Conservation (phyloP, 208 protist species). For the Vickermania spadyakhi region DNA sequence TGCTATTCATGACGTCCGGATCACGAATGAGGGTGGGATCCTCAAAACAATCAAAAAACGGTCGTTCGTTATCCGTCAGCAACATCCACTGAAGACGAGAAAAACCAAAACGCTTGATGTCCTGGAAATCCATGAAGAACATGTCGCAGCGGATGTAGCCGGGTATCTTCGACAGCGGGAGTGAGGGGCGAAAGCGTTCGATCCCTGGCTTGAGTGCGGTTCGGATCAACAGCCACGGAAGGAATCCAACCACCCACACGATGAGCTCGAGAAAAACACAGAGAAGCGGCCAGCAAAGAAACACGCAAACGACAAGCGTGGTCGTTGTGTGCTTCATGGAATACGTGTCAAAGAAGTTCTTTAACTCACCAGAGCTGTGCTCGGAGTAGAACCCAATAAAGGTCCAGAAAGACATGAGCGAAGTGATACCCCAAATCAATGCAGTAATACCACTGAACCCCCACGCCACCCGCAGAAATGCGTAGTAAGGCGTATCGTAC, state of each 20-base stretch:
- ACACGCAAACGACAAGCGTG: constrained; percentile 53
- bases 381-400: constrained; percentile 41
- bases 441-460: constrained; percentile 52
- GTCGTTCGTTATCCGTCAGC: constrained; percentile 38
- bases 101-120: constrained; percentile 63
- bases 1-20: constrained; percentile 52
- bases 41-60: constrained; percentile 27
- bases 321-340: constrained; percentile 27
- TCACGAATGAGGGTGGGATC: constrained; percentile 54
- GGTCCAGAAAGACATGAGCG: constrained; percentile 52
- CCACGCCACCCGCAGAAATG: constrained; percentile 77
- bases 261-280: constrained; percentile 50
- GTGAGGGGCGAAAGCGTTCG: constrained; percentile 43
- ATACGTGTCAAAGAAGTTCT: constrained; percentile 49
- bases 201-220: constrained; percentile 48
- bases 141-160: constrained; percentile 71
- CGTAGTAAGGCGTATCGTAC: constrained; percentile 78
- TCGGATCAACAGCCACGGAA: constrained; percentile 67
- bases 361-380: constrained; percentile 31
- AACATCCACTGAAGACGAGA: constrained; percentile 61
- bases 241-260: constrained; percentile 37
- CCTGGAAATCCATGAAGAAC: constrained; percentile 83
- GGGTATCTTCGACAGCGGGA: constrained; percentile 62
- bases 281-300: constrained; percentile 71
- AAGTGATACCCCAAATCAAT: constrained; percentile 45